Evolutionary conservation across 1,284 basidiomycete genomes (phyloP).

Genomic region (Xerocomus amazonicus): DNA sequence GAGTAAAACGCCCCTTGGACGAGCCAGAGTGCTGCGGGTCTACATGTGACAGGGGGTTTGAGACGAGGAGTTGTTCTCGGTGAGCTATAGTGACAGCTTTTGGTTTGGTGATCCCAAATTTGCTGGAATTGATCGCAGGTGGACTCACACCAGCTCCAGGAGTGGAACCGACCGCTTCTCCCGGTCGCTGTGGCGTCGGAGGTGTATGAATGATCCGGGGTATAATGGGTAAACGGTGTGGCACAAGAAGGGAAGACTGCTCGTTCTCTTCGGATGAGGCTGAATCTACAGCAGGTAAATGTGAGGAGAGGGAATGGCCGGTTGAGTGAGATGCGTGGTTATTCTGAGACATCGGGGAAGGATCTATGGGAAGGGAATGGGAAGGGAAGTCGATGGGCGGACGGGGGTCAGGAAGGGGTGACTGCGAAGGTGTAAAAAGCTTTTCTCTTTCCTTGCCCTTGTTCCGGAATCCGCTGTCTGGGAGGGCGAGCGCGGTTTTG

Average conservation of each 20-base stretch:
- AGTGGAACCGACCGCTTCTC: constrained; percentile 11
- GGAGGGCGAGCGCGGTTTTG: constrained; percentile 12
- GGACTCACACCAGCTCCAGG: constrained; percentile 2
- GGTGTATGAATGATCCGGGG: constrained; percentile 43
- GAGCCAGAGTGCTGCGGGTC: constrained; percentile 2
- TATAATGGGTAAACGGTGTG: constrained; percentile 19
- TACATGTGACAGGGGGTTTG: constrained; percentile 18
- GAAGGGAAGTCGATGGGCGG: constrained; percentile 18
- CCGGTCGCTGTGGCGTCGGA: constrained; percentile 38
- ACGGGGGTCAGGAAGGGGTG: constrained; percentile 2
- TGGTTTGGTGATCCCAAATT: constrained; percentile 11
- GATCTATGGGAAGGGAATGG: constrained; percentile 20
- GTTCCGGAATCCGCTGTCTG: constrained; percentile 15
- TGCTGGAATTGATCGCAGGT: constrained; percentile 12
- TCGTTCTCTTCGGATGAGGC: constrained; percentile 25
- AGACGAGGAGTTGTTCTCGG: constrained; percentile 30
- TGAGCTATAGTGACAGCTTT: constrained; percentile 16
- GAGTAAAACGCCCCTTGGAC: constrained; percentile 29
- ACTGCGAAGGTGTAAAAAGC: not conserved
- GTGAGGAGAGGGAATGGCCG: constrained; percentile 3
- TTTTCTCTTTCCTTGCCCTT: constrained; percentile 32
- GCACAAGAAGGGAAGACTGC: constrained; percentile 7
- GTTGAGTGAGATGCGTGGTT: constrained; percentile 10
- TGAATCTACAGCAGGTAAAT: constrained; percentile 28
- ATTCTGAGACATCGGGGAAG: constrained; percentile 15